phyloP scores from a whole-genome alignment of 768 basidiomycete genomes.

The Psilocybe cubensis region DNA sequence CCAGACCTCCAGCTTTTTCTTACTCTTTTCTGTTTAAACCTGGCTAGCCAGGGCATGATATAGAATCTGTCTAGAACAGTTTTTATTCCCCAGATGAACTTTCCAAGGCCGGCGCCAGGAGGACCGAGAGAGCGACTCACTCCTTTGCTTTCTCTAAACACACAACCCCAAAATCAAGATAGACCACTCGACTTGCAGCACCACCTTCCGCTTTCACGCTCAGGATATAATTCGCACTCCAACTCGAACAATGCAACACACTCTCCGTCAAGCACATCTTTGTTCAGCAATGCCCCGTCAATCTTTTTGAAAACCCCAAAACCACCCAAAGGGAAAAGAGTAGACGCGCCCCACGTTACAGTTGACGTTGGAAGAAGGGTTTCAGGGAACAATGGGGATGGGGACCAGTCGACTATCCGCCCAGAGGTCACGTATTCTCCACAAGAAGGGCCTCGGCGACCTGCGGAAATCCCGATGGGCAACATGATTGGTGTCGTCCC shows the following conservation, averaged over 20 bases:
- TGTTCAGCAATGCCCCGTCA: not conserved
- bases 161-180: not conserved
- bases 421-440: conserved; percentile 11
- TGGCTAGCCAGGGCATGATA: not conserved
- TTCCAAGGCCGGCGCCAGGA: not conserved
- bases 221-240: not conserved
- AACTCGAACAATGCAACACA: not conserved
- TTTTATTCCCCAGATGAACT: not conserved
- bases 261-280: conserved; percentile 3
- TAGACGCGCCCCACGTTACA: not conserved
- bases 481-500: not conserved
- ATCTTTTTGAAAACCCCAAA: conserved; percentile 1
- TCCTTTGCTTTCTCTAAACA: not conserved
- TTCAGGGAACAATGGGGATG: not conserved
- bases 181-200: not conserved
- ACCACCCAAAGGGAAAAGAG: conserved; percentile 3
- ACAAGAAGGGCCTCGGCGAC: not conserved
- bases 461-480: not conserved
- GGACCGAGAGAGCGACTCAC: not conserved
- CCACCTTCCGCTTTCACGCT: not conserved
- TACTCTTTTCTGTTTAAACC: not conserved
- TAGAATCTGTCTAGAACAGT: not conserved
- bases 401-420: conserved; percentile 6
- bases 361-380: not conserved
- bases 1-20: not conserved